Conservation (phyloP, 768 basidiomycete genomes). For the Russula emetica region DNA sequence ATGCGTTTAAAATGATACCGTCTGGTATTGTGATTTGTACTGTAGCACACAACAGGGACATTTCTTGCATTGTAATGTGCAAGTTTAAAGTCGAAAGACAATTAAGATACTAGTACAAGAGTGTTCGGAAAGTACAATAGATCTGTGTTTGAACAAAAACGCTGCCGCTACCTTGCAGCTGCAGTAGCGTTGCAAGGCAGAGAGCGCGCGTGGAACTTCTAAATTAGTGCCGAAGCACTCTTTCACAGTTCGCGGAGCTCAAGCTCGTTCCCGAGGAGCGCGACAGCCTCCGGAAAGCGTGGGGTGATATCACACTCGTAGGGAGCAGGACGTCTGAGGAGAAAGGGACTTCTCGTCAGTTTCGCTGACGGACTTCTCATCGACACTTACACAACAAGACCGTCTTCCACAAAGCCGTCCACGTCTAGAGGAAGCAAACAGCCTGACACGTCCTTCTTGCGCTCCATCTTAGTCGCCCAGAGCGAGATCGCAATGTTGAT, state of each 20-base stretch:
- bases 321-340: conserved; percentile 24
- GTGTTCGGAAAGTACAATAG: background rate
- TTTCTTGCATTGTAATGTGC: background rate
- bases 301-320: conserved; percentile 20
- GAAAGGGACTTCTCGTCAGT: background rate
- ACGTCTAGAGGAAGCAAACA: conserved; percentile 18
- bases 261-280: conserved; percentile 9
- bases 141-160: background rate
- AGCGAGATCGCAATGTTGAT: conserved; percentile 24
- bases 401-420: conserved; percentile 27
- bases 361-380: background rate
- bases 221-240: background rate
- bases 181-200: background rate
- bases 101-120: background rate
- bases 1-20: background rate
- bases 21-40: background rate
- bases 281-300: conserved; percentile 22
- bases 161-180: background rate
- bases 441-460: conserved; percentile 19
- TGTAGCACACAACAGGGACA: background rate
- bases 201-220: background rate
- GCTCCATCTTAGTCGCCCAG: conserved; percentile 21
- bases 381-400: conserved; percentile 26
- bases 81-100: background rate
- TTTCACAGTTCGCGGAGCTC: conserved; percentile 20